phyloP scores from a whole-genome alignment of 257 asterid genomes.

The Solanum chiquidenum region DNA sequence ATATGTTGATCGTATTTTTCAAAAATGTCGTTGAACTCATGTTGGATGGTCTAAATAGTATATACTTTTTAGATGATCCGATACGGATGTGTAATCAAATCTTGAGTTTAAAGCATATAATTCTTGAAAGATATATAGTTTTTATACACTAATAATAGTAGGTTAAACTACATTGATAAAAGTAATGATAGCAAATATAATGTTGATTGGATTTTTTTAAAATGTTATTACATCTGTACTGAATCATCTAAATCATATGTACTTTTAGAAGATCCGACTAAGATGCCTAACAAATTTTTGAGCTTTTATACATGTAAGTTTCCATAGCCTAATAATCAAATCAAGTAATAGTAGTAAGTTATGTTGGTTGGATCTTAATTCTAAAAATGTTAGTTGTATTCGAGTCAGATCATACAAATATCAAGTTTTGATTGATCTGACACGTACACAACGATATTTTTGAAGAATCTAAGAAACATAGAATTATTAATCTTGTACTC shows the following conservation, averaged over 20 bases:
- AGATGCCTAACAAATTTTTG: not conserved
- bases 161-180: too few species aligned
- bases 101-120: too few species aligned
- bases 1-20: not conserved
- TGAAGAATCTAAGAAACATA: not conserved
- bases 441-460: not conserved
- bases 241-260: not conserved
- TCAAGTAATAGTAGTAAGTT: not conserved
- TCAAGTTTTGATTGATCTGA: not conserved
- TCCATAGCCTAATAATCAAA: not conserved
- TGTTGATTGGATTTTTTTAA: too few species aligned
- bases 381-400: not conserved
- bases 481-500: not conserved
- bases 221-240: not conserved
- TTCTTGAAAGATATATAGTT: too few species aligned
- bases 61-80: too few species aligned
- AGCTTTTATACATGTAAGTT: not conserved
- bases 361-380: not conserved
- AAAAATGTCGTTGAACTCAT: not conserved
- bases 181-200: too few species aligned
- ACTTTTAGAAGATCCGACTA: not conserved
- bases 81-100: too few species aligned
- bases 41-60: too few species aligned
- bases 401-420: not conserved
- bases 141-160: too few species aligned